Conservation (phyloP, 208 protist genomes). For the Leptomonas seymouri region DNA sequence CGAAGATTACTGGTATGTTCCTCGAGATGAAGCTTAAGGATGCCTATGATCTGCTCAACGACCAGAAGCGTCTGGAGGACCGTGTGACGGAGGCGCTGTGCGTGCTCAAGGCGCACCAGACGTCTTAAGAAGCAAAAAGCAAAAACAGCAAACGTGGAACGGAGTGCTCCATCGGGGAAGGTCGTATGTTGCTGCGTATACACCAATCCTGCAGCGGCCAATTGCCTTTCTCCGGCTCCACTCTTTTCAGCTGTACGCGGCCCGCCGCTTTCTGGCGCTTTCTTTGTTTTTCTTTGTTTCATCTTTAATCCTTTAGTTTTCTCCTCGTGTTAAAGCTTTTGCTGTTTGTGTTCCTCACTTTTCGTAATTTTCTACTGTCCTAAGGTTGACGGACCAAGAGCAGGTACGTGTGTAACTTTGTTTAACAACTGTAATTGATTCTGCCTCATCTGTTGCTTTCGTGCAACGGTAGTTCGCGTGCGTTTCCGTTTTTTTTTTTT, state of each 20-base stretch:
- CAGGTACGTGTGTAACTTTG: background rate
- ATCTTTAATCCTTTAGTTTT: conserved; percentile 6
- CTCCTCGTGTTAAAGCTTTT: conserved; percentile 1
- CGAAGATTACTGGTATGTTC: conserved; percentile 92
- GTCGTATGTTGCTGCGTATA: no score
- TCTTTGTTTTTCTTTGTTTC: conserved; percentile 10
- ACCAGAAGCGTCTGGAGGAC: conserved; percentile 67
- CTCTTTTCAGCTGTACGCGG: background rate
- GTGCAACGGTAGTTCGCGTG: no score
- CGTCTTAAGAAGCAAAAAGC: conserved; percentile 19
- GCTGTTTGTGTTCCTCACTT: background rate
- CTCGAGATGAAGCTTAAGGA: conserved; percentile 82
- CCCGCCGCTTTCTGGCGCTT: conserved; percentile 6
- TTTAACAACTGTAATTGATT: no score
- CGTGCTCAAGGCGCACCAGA: conserved; percentile 72
- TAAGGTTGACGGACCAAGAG: background rate
- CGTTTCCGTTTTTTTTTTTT: no score
- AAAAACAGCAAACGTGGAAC: background rate
- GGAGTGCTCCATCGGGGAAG: no score
- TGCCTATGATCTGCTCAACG: conserved; percentile 69
- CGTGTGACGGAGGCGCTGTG: conserved; percentile 82
- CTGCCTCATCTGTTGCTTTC: no score
- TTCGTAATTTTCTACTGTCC: background rate
- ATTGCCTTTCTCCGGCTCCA: no score
- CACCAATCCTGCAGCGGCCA: no score